These are phyloP conservation scores for Mortierella sp. DNA, from an alignment of 371 early-diverging fungal species.

Conservation along the genomic window DNA sequence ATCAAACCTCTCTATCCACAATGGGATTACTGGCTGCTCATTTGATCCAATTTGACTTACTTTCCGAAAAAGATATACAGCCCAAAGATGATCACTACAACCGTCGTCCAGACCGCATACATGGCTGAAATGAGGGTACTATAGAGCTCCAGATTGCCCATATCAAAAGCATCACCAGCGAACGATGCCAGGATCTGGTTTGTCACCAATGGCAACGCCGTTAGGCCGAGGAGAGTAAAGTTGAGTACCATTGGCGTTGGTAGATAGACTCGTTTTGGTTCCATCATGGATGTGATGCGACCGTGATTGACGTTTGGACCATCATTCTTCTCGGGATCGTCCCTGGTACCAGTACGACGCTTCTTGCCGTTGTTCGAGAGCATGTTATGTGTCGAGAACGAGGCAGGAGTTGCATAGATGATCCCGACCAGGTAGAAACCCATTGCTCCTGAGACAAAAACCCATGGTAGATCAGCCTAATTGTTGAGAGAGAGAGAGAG, in stretches of 20 bases:
- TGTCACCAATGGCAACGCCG: slow-evolving; percentile 29
- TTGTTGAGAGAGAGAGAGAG: background rate
- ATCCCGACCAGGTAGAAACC: slow-evolving; percentile 48
- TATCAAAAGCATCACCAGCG: slow-evolving; percentile 39
- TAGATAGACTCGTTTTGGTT: slow-evolving; percentile 40
- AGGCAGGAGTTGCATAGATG: slow-evolving; percentile 47
- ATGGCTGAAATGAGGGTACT: slow-evolving; percentile 15
- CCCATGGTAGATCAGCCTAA: slow-evolving; percentile 50
- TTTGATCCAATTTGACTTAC: slow-evolving; percentile 16
- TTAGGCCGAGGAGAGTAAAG: slow-evolving; percentile 33
- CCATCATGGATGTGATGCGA: slow-evolving; percentile 8
- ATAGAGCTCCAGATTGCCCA: slow-evolving; percentile 10
- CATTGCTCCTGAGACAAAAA: slow-evolving; percentile 46
- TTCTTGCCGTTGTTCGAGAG: slow-evolving; percentile 10
- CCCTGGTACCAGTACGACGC: slow-evolving; percentile 6
- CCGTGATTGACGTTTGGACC: background rate
- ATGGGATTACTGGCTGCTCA: background rate
- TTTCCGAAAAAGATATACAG: slow-evolving; percentile 37
- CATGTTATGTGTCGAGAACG: slow-evolving; percentile 22
- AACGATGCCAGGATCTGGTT: slow-evolving; percentile 50
- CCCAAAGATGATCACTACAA: slow-evolving; percentile 14
- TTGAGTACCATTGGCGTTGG: slow-evolving; percentile 48
- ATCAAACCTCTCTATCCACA: background rate
- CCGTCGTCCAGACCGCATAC: slow-evolving; percentile 19
- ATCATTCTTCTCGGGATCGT: background rate